A percentile compares a stretch with the other conserved stretches of the same genome.
phyloP scores from a whole-genome alignment of 2,329 filamentous ascomycete genomes.

The Talaromyces sp. region DNA sequence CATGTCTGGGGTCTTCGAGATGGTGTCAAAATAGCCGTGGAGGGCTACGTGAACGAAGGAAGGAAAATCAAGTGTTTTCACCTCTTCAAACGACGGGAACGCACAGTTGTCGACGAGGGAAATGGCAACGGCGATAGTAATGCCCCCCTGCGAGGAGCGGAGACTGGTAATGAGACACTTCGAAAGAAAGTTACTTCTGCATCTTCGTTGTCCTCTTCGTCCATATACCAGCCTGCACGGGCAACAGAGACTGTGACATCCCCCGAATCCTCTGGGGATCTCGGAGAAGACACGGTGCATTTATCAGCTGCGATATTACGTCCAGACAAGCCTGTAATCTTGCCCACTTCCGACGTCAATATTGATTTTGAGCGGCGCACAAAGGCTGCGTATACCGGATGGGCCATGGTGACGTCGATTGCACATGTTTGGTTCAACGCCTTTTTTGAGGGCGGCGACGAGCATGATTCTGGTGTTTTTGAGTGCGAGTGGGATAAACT shows the following conservation, averaged over 20 bases:
- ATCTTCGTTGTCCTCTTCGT: slow-evolving; percentile 13
- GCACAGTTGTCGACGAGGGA: slow-evolving; percentile 45
- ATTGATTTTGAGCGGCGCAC: slow-evolving; percentile 85
- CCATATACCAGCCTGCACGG: slow-evolving; percentile 14
- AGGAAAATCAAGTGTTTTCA: slow-evolving; percentile 80
- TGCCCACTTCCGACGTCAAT: slow-evolving; percentile 82
- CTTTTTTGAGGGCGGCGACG: slow-evolving; percentile 78
- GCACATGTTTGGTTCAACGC: slow-evolving; percentile 97
- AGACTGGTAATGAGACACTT: not conserved
- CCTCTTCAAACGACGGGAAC: slow-evolving; percentile 67
- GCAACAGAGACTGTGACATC: slow-evolving; percentile 26
- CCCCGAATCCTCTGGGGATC: slow-evolving; percentile 28
- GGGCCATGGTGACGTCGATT: slow-evolving; percentile 86
- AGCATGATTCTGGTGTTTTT: slow-evolving; percentile 66
- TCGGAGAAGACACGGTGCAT: slow-evolving; percentile 43
- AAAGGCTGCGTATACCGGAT: slow-evolving; percentile 67
- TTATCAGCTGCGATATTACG: slow-evolving; percentile 74
- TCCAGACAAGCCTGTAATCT: slow-evolving; percentile 60
- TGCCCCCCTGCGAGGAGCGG: not conserved
- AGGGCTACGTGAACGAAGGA: slow-evolving; percentile 83
- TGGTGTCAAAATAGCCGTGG: slow-evolving; percentile 80
- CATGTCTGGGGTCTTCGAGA: slow-evolving; percentile 84
- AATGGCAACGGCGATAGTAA: slow-evolving; percentile 37
- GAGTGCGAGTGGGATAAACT: slow-evolving; percentile 70
- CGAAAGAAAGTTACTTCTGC: not conserved